Evolutionary conservation across 768 basidiomycete genomes (phyloP), one percentile per base, ranked within the genome.

Genomic region (Chalciporus piperatus): DNA sequence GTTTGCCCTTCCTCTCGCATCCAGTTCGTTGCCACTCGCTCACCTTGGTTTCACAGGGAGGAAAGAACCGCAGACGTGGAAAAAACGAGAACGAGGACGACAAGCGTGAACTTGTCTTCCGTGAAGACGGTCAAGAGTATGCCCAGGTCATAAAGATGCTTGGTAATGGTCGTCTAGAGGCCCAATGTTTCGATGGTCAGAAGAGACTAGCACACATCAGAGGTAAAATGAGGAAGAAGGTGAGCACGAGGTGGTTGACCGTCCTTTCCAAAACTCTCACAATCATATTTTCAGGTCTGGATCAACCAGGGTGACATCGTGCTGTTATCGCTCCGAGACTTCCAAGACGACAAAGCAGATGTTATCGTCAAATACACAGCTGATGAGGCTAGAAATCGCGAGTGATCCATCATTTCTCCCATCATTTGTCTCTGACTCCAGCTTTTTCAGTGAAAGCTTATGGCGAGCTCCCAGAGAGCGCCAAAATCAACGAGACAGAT

Each of bases 191-290:
- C 66, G 97, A 99, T 69, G 96, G 97, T 25, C 94, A 96, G 80
- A 98, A 97, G 74, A 79, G 97, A 65, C 76, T 98, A 69, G 95
- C 93, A 9, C 97, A 99, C 69, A 98, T 99, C 63, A 82, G 97
- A 73, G 97, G 97, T 35, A 98, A 98, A 76, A 95, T 99, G 96
- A 76, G 97, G 62, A 99, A 98, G 76, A 99, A 99, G 89, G 96
- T 88, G 59, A 55, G 82, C 70, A 6, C 27, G 10, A 22, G 3
- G 17, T 12, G 11, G 51, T 25, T 19, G 7, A 4, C 4, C 2
- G 20, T 40, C 9, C 47, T 13, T 32, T 11, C 28, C 17, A 39
- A 19, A 59, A 17, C 19, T 33, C 23, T 50, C 32, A 54, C 54
- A 46, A 23, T 27, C 23, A 14, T 14, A 42, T 19, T 27, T 52